Conservation (phyloP, 2,329 filamentous ascomycete genomes). For the Cladophialophora chaetospira region DNA sequence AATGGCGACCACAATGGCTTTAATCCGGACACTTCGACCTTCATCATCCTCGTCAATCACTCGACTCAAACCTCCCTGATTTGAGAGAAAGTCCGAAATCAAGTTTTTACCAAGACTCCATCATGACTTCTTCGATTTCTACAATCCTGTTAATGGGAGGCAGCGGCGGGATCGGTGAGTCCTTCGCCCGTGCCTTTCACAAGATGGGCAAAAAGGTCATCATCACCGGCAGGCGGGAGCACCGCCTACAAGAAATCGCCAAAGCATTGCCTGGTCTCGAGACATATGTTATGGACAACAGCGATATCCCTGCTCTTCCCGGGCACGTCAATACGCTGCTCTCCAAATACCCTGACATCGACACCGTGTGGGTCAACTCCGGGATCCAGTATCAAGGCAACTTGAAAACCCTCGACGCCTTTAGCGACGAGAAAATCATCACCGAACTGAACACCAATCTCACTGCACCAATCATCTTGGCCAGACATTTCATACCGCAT, state of each 20-base stretch:
- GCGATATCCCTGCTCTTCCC: slow-evolving; percentile 28
- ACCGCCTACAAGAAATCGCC: slow-evolving; percentile 31
- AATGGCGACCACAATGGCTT: neutral
- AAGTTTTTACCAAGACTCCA: neutral
- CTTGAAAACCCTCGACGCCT: slow-evolving; percentile 33
- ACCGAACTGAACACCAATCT: slow-evolving; percentile 35
- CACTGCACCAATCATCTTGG: slow-evolving; percentile 37
- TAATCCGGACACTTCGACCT: neutral
- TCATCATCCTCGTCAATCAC: neutral
- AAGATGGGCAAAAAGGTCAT: slow-evolving; percentile 35
- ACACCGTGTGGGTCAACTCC: slow-evolving; percentile 40
- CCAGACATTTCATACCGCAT: slow-evolving; percentile 36
- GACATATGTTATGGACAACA: slow-evolving; percentile 33
- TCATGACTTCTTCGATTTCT: slow-evolving; percentile 27
- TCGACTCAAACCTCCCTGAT: too few relatives aligned
- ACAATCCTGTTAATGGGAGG: slow-evolving; percentile 38
- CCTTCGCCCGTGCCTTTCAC: slow-evolving; percentile 34
- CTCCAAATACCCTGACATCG: slow-evolving; percentile 34
- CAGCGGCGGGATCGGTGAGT: slow-evolving; percentile 50
- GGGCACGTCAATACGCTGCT: slow-evolving; percentile 28
- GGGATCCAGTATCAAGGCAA: slow-evolving; percentile 35
- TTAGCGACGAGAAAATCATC: slow-evolving; percentile 30
- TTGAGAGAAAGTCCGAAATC: too few relatives aligned
- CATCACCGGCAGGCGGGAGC: slow-evolving; percentile 33
- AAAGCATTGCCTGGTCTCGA: slow-evolving; percentile 37